Base-by-base conservation (phyloP, 139 green algal genomes). In the Edaphochlamys debaryana region DNA sequence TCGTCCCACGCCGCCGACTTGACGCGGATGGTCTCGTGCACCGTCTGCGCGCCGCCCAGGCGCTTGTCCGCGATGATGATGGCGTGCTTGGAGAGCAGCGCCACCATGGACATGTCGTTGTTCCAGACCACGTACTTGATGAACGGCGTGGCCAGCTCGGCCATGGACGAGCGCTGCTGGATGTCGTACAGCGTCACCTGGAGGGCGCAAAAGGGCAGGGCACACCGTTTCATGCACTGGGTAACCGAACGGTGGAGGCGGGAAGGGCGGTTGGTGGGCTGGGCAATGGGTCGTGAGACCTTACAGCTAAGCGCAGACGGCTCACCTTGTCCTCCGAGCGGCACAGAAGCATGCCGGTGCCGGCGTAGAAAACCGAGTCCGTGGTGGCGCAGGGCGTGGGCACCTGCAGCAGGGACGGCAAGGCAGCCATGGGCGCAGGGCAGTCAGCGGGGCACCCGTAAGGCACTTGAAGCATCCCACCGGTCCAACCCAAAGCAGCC, bases 81-180 rank as follows among this genome's bases (percentile, higher is more conserved):
- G 54, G 97, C 94, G 87, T 99, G 97, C 93, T 99, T 99, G 89
- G 86, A 95, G 58, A 99, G 92, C 84, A 99, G 92, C 32, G 97
- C 97, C 74, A 99, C 97, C 67, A 91, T 86, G 74, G 68, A 93
- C 95, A 98, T 99, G 88, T 99, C 97, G 17, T 62, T 76, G 87
- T 94, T 97, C 98, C 98, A 99, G 50, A 99, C 94, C 40, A 98
- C 96, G 78, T 99, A 99, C 94, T 99, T 99, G 85, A 99, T 86
- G 79, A 92, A 92, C n/a, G 98, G 94, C 4, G 94, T 96, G 82
- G 88, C 83, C 45, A 99, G 87, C 91, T 99, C 97, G 1, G 90
- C 96, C 41, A 98, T 72, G 36, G 88, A 85, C 23, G 84, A 92
- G 75, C 97, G 93, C 92, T 99, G 96, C 95, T 99, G 97, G 50